Conservation (phyloP, 257 asterid species). For the Capsicum baccatum region DNA sequence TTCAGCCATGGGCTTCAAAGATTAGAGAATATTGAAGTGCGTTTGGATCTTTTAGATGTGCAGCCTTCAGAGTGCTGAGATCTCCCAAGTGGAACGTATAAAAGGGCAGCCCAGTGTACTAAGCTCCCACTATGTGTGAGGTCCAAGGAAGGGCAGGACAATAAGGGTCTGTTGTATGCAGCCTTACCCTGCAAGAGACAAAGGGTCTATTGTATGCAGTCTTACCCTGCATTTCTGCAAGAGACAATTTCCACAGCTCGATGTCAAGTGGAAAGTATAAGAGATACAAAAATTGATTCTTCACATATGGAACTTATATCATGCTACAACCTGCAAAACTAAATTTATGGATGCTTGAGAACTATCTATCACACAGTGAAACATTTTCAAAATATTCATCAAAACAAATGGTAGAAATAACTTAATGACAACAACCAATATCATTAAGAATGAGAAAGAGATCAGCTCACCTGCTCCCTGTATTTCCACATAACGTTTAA, state of each 20-base stretch:
- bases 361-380: neutral
- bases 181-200: no score
- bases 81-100: neutral
- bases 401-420: neutral
- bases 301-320: neutral
- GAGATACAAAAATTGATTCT: neutral
- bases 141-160: no score
- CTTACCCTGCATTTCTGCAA: no score
- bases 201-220: no score
- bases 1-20: neutral
- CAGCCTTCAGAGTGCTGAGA: constrained; percentile 8
- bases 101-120: neutral
- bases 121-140: no score
- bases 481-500: constrained; percentile 99
- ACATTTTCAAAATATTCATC: neutral
- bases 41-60: neutral
- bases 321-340: neutral
- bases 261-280: neutral
- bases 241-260: no score
- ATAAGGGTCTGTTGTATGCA: no score
- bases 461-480: constrained; percentile 80
- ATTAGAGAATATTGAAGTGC: neutral
- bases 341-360: neutral
- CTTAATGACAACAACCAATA: neutral
- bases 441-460: neutral